Conservation (phyloP, 164 flowering plant genomes). For the Hamamelis virginiana region DNA sequence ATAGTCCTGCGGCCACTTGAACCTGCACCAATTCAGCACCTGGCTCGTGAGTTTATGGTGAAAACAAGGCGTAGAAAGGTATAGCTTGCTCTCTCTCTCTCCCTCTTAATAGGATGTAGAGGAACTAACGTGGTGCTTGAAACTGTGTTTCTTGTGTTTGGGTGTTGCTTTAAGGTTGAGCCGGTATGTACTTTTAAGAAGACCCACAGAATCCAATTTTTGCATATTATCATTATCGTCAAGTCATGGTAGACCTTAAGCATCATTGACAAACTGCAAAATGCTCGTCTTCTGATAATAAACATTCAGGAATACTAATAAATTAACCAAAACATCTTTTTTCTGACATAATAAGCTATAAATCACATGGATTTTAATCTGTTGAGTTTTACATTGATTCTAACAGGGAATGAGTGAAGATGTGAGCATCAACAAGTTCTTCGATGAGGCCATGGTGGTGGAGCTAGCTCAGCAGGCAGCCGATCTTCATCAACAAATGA, state of each 20-base stretch:
- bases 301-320: no score
- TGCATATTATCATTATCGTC: no score
- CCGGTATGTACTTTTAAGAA: background rate
- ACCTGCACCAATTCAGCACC: slow-evolving; percentile 97
- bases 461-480: slow-evolving; percentile 91
- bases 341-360: no score
- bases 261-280: no score
- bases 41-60: slow-evolving; percentile 98
- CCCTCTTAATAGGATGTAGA: background rate
- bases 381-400: slow-evolving; percentile 2
- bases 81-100: slow-evolving; percentile 6
- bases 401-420: slow-evolving; percentile 98
- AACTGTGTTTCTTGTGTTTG: background rate
- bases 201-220: background rate
- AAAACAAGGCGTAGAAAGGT: slow-evolving; percentile 98
- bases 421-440: slow-evolving; percentile 94
- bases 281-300: no score
- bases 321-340: no score
- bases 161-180: no score
- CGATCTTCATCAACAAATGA: slow-evolving; percentile 67
- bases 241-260: no score
- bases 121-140: background rate
- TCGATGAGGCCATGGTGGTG: slow-evolving; percentile 94
- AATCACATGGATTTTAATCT: background rate
- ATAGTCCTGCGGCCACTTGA: slow-evolving; percentile 91